phyloP scores from a whole-genome alignment of 441 rosid species.

The Populus hybrid region DNA sequence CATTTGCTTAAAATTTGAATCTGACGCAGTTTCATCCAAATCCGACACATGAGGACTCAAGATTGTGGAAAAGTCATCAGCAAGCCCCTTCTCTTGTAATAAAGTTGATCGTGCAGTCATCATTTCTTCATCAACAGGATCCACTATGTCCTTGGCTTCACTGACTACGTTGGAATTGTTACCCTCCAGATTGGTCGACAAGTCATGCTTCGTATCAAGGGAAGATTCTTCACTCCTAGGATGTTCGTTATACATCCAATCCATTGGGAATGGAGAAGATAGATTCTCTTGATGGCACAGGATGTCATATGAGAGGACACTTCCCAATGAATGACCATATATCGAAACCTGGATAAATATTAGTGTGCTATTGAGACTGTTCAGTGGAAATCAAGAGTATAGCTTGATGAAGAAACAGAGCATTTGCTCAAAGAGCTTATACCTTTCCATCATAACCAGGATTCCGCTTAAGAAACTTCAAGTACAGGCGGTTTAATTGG shows the following conservation, averaged over 20 bases:
- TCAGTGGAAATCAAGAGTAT: background rate
- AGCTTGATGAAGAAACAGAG: conserved; percentile 18
- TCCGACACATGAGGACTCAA: conserved; percentile 27
- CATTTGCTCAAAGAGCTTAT: conserved; percentile 18
- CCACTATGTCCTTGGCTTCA: conserved; percentile 27
- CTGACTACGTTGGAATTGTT: conserved; percentile 24
- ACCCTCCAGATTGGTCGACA: conserved; percentile 31
- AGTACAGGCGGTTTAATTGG: conserved; percentile 71
- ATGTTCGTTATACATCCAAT: conserved; percentile 55
- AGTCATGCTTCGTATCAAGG: conserved; percentile 21
- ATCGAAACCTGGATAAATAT: conserved; percentile 60
- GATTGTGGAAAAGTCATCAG: conserved; percentile 26
- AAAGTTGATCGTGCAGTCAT: conserved; percentile 26
- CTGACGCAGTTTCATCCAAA: conserved; percentile 16
- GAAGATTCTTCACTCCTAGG: conserved; percentile 38
- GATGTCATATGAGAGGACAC: conserved; percentile 92
- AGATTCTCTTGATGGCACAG: conserved; percentile 94
- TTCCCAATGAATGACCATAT: conserved; percentile 96
- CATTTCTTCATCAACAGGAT: conserved; percentile 28
- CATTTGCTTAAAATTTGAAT: conserved; percentile 29
- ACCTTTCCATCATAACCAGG: conserved; percentile 99
- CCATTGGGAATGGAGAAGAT: conserved; percentile 88
- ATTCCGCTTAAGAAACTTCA: conserved; percentile 80
- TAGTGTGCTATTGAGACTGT: conserved; percentile 9
- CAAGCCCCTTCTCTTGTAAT: conserved; percentile 25